Base-by-base conservation (phyloP, 352 stramenopile species). In the Globisporangium paroecandrum region DNA sequence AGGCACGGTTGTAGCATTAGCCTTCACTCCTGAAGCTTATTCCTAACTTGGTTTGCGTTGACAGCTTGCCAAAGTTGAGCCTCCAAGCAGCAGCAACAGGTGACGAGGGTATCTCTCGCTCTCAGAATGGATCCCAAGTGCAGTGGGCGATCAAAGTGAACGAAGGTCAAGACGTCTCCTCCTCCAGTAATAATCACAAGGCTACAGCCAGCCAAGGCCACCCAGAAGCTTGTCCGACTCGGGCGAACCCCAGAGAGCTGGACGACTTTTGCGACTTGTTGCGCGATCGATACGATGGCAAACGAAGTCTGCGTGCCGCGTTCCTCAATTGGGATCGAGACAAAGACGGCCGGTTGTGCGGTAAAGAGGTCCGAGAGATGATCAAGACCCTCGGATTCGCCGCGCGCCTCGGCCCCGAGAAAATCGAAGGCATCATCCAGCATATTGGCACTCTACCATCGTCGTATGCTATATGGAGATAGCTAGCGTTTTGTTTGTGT, bases 291-390 rank as follows among this genome's bases (percentile, higher is more conserved):
- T 89, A 88, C 62, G 73, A 83, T 9, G 81, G 82, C 29, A 89
- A 87, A 46, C 77, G 81, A 4, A 87, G 77, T 38, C 58, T 87
- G 22, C 81, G 79, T 7, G 61, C 72, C 32, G 79, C 79, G 46
- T 89, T 89, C 70, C 74, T 82, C 32, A 85, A 78, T 29, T 89
- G 81, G 79, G 79, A 89, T 47, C 73, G 69, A 13, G 69, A 88
- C 65, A 88, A 82, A 72, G 79, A 89, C 63, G 81, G 79, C 7
- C 69, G 71, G 3, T 58, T 89, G 46, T 74, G 65, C 18, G 41
- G 62, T 1, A 36, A 69, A 2, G 81, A 89, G 20, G 71, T 89
- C 22, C 71, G 62, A 34, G 65, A 81, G 20, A 82, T 89, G 73
- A 77, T 89, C 6, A 58, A 73, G 22, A 65, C 65, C 8, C 69